Evolutionary conservation across 257 asterid species (phyloP).

Genomic region (Paulownia fortunei): DNA sequence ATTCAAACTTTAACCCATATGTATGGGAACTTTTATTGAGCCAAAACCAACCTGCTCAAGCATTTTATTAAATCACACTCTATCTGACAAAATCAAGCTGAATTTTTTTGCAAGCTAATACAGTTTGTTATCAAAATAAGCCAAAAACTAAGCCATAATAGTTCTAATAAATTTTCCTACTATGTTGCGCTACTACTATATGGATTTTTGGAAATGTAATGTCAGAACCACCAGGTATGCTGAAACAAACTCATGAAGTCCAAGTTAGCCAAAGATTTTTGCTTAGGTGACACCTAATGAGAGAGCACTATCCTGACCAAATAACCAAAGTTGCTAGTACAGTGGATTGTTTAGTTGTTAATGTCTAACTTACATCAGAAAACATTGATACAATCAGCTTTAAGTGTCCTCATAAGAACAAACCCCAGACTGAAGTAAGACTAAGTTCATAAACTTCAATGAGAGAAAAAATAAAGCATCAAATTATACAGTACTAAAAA

Average conservation of each 20-base stretch:
- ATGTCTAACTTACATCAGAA: conserved; percentile 10
- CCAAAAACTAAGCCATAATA: not conserved
- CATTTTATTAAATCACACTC: not conserved
- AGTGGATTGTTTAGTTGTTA: not conserved
- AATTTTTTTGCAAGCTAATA: not conserved
- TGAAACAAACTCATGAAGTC: conserved; percentile 1
- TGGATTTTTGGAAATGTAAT: not conserved
- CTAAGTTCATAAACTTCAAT: conserved; percentile 4
- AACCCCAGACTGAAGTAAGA: not conserved
- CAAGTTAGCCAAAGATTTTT: not conserved
- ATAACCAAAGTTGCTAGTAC: not conserved
- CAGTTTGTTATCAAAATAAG: not conserved
- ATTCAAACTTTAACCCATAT: not conserved
- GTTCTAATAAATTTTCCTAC: not conserved
- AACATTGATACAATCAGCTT: not conserved
- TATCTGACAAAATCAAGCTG: conserved; percentile 1
- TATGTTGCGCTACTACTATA: not conserved
- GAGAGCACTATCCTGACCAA: not conserved
- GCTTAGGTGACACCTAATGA: not conserved
- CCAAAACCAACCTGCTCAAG: not conserved
- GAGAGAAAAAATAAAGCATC: not conserved
- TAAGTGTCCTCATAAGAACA: not conserved
- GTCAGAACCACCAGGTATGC: not conserved
- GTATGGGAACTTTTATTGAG: not conserved
- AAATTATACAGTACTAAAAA: not conserved